Base-by-base conservation (phyloP, 345 rosid genomes). In the Euphorbia tirucalli region DNA sequence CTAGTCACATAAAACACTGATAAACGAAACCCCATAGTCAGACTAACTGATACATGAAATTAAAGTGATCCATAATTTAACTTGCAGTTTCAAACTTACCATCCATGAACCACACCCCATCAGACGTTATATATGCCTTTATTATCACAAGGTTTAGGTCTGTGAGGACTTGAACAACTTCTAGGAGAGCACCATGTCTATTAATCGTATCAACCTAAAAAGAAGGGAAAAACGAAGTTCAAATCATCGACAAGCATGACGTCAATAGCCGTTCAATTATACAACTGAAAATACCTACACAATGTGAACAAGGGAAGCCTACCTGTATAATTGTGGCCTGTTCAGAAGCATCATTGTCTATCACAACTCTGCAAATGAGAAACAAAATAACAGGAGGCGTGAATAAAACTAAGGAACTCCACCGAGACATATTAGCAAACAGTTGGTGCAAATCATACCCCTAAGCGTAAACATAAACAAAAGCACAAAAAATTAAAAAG, bases 81-180 rank as follows among this genome's bases (percentile, higher is more conserved):
- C 4, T 16, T 25, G 19, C 5, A 49, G 16, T 37, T 48, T 14
- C 5, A 55, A 32, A 24, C 61, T 27, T 78, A 86, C 89, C 89
- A 72, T 86, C 89, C 89, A 84, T 86, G 69, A 84, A 78, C 84
- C 87, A 86, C 46, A 79, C 84, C 25, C 86, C 87, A 70, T 86
- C 89, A 60, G 84, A 82, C 30, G 87, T 82, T 37, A 86, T 75
- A 61, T 83, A 84, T 5, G 87, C 89, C 70, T 84, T 84, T 30
- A 83, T 80, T 56, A 84, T 75, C 35, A 78, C 71, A 35, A 86
- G 87, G 52, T 82, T 77, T 63, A 86, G 69, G 78, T 86, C 87
- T 2, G 79, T 66, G 43, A 86, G 79, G 74, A 80, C 77, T 71
- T 86, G 87, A 70, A 84, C 84, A 11, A 80, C 74, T 75, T 83